Percentiles rank a stretch among this genome's conserved stretches.
Evolutionary conservation across 2,329 filamentous ascomycete genomes (phyloP).

Genomic region (Hypoxylon sp.): DNA sequence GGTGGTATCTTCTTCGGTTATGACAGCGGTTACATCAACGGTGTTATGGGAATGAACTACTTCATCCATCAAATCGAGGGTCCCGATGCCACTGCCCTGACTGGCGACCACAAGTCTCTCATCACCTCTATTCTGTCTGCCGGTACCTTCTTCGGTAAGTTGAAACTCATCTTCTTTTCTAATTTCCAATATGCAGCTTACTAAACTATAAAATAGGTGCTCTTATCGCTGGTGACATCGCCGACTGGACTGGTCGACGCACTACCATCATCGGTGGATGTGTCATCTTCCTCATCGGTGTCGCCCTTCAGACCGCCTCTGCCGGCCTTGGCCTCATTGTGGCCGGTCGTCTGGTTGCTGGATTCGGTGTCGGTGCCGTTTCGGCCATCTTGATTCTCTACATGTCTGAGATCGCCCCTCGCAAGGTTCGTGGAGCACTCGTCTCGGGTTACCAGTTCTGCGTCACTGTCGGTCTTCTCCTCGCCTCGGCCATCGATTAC

Average conservation of each 20-base stretch:
- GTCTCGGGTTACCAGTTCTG: conserved; percentile 88
- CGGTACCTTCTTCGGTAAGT: conserved; percentile 74
- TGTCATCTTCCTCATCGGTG: conserved; percentile 73
- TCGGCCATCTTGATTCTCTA: conserved; percentile 84
- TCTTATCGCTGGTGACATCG: conserved; percentile 77
- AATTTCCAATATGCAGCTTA: neutral
- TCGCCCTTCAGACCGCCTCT: conserved; percentile 70
- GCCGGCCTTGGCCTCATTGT: conserved; percentile 69
- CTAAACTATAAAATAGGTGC: conserved; percentile 55
- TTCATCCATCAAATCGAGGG: conserved; percentile 49
- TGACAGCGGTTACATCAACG: conserved; percentile 52
- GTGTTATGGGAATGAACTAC: conserved; percentile 50
- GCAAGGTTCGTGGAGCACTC: conserved; percentile 79
- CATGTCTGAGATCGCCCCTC: conserved; percentile 83
- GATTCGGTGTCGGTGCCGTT: conserved; percentile 82
- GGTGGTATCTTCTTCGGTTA: conserved; percentile 53
- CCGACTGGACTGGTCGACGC: conserved; percentile 78
- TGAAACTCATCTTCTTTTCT: neutral
- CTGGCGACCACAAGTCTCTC: conserved; percentile 58
- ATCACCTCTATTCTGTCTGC: conserved; percentile 81
- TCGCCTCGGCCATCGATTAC: conserved; percentile 80
- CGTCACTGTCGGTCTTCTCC: conserved; percentile 77
- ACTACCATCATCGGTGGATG: conserved; percentile 78
- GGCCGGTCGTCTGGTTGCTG: conserved; percentile 77
- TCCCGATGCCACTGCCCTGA: conserved; percentile 46